Evolutionary conservation across 352 stramenopile species (phyloP).

Genomic region (Pelagophyceae sp.): DNA sequence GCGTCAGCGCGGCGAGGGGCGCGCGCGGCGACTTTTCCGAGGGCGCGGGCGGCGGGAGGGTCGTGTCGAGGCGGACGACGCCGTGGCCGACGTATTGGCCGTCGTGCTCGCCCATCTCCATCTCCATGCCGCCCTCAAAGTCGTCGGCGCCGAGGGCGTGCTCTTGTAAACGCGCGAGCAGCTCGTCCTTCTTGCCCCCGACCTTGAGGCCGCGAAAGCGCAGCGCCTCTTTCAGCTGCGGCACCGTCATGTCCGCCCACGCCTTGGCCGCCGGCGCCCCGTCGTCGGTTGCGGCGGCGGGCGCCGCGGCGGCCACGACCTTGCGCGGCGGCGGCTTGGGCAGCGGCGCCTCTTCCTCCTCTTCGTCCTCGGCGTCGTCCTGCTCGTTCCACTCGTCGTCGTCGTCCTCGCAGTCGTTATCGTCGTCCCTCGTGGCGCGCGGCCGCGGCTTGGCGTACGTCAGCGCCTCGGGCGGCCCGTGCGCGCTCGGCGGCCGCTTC

Average conservation of each 20-base stretch:
- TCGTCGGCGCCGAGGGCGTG: no score
- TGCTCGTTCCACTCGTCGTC: not conserved
- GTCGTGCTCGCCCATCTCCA: no score
- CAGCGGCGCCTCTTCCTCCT: not conserved
- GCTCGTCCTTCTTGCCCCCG: constrained; percentile 43
- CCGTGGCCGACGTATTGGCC: not conserved
- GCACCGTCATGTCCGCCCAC: constrained; percentile 31
- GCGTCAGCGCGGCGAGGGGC: not conserved
- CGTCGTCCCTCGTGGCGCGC: not conserved
- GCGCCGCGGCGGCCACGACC: no score
- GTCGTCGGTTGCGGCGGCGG: no score
- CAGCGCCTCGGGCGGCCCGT: no score
- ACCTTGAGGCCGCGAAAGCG: constrained; percentile 41
- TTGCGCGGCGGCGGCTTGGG: not conserved
- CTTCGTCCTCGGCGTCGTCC: not conserved
- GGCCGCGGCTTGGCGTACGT: not conserved
- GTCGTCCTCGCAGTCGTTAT: not conserved
- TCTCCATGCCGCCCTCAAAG: no score
- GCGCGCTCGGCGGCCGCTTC: not conserved
- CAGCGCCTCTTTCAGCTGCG: constrained; percentile 44
- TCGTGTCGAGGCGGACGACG: not conserved
- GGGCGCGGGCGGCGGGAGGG: no score
- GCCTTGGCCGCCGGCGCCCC: no score
- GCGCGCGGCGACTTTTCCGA: not conserved
- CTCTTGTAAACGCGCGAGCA: constrained; percentile 39